These are phyloP conservation scores for Apiospora phragmitis DNA, from an alignment of 2,329 filamentous ascomycete species.

Conservation along the genomic window DNA sequence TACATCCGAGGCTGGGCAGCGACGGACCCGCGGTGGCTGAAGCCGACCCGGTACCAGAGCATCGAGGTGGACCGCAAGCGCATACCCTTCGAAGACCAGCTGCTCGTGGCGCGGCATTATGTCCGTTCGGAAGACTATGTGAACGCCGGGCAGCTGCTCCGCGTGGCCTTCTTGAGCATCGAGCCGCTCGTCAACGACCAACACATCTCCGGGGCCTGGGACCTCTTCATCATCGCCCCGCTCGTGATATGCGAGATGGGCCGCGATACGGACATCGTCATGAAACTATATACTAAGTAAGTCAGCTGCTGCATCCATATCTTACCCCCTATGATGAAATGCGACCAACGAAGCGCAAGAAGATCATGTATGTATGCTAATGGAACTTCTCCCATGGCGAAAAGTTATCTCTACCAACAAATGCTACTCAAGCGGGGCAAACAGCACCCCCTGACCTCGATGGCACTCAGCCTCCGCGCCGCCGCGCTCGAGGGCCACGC, in stretches of 20 bases:
- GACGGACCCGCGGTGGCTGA: neutral
- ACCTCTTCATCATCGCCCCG: neutral
- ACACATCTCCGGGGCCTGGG: neutral
- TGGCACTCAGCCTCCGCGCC: neutral
- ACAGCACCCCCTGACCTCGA: neutral
- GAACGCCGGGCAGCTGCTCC: neutral
- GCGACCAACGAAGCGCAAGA: neutral
- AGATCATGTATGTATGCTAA: neutral
- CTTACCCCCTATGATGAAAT: neutral
- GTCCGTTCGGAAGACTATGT: neutral
- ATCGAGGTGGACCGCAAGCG: neutral
- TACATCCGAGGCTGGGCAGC: neutral
- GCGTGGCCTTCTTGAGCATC: constrained; percentile 2
- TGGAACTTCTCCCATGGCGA: neutral
- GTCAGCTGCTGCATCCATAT: neutral
- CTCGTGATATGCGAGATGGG: neutral
- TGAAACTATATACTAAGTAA: constrained; percentile 10
- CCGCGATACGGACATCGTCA: neutral
- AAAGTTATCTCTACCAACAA: constrained; percentile 1
- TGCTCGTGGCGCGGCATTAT: neutral
- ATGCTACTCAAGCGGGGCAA: neutral
- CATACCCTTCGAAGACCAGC: neutral
- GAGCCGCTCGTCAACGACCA: constrained; percentile 3
- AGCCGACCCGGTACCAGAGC: neutral
- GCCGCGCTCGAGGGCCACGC: neutral